Evolutionary conservation across 306 rosid species (phyloP), one percentile per base, ranked within the genome.

Genomic region (Dalbergia cochinchinensis): DNA sequence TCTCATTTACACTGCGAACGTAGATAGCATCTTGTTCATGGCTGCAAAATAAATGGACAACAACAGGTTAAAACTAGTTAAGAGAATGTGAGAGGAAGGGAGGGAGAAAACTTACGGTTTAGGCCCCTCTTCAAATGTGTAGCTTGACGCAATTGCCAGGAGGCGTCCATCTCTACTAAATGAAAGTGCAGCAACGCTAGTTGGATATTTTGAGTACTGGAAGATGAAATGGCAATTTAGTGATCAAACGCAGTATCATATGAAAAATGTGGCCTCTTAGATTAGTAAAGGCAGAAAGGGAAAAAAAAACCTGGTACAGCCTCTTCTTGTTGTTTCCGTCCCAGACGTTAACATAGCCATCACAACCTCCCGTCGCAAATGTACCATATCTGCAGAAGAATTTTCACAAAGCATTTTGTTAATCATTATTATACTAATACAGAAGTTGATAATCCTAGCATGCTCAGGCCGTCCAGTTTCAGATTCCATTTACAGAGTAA

Each of bases 301-400:
- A n/a, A 1, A 5, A 54, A 4, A 34, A 67, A 73, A 93, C 99
- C 98, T 96, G 99, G 82, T 96, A 96, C 6, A 96, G 91, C 85
- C 99, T 87, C 91, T 96, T 96, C 90, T 96, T 96, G 85, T 96
- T 96, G 88, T 90, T 96, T 77, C 99, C 99, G 50, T 96, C 98
- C 99, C 99, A 96, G 55, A 96, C 97, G 37, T 96, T 96, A 57
- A 93, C 99, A 79, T 81, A 93, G 14, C 99, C 99, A 19, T 96
- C 98, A 79, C 99, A 96, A 75, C 99, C 99, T 80, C 98, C 99
- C 0, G 99, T 93, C 41, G 94, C 99, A 85, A 96, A 96, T 33
- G 99, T 96, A 73, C 99, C 99, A 71, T 96, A 93, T 77, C 99
- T 96, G 88, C 85, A 72, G 60, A 75, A 67, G 65, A 86, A 78